Percentiles rank a stretch among this genome's conserved stretches.
These are phyloP conservation scores for Solanum acaule DNA, from an alignment of 257 asterid genomes.

Conservation along the genomic window DNA sequence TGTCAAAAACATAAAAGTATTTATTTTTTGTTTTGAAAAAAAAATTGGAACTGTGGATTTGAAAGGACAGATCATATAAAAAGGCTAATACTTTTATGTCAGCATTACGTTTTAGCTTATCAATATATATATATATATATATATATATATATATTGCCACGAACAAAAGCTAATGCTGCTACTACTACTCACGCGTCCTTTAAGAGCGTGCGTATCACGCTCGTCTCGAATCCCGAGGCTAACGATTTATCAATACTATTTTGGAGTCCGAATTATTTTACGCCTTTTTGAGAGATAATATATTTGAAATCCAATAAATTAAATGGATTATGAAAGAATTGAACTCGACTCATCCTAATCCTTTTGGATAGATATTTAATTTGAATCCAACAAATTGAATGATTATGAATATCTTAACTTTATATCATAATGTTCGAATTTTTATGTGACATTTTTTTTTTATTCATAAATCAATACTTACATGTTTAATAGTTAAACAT, in stretches of 20 bases:
- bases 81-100: not conserved
- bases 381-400: not conserved
- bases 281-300: not conserved
- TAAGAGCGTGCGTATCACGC: not conserved
- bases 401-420: not conserved
- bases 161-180: no score
- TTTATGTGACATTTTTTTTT: no score
- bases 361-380: no score
- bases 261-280: not conserved
- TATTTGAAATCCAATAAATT: not conserved
- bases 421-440: no score
- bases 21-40: no score
- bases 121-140: no score
- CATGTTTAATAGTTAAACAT: no score
- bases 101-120: not conserved
- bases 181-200: not conserved
- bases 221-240: no score
- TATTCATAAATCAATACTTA: no score
- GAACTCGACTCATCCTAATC: not conserved
- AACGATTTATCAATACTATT: not conserved
- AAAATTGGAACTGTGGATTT: not conserved
- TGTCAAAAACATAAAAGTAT: no score
- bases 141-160: no score
- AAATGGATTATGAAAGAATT: not conserved
- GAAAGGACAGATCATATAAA: not conserved